Conservation (phyloP, 352 stramenopile genomes). For the Phytophthora pluvialis region DNA sequence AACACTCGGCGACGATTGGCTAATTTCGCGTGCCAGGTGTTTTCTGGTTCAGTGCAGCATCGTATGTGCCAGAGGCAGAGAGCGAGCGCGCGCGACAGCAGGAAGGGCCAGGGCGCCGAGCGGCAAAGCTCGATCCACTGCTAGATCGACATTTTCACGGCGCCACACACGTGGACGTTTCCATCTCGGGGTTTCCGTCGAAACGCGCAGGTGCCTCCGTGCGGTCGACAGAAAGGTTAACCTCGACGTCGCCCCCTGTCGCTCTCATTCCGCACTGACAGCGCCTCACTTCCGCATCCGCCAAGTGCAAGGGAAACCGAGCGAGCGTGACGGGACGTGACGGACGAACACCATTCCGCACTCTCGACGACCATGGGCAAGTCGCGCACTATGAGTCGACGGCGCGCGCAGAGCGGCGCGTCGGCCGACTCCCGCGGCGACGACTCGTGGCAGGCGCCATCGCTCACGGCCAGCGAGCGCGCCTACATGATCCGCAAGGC, state of each 20-base stretch:
- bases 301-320: constrained; percentile 12
- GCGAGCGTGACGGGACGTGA: constrained; percentile 6
- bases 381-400: constrained; percentile 26
- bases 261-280: constrained; percentile 8
- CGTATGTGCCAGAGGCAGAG: constrained; percentile 33
- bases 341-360: constrained; percentile 22
- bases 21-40: constrained; percentile 30
- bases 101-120: constrained; percentile 1
- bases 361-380: constrained; percentile 23
- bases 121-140: constrained; percentile 11
- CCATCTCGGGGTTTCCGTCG: constrained; percentile 7
- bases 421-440: constrained; percentile 2
- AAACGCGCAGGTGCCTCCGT: constrained; percentile 10
- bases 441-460: constrained; percentile 25
- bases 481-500: constrained; percentile 74
- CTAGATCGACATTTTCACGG: constrained; percentile 27
- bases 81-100: constrained; percentile 22
- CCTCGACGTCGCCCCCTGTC: constrained; percentile 4
- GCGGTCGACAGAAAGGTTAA: neutral
- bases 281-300: constrained; percentile 22
- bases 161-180: constrained; percentile 19
- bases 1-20: constrained; percentile 17
- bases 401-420: constrained; percentile 24
- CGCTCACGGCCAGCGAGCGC: constrained; percentile 46
- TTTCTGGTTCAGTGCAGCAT: constrained; percentile 26